Evolutionary conservation across 2,329 filamentous ascomycete genomes (phyloP), one percentile per base, ranked within the genome.

Genomic region (Diaporthe sp.): DNA sequence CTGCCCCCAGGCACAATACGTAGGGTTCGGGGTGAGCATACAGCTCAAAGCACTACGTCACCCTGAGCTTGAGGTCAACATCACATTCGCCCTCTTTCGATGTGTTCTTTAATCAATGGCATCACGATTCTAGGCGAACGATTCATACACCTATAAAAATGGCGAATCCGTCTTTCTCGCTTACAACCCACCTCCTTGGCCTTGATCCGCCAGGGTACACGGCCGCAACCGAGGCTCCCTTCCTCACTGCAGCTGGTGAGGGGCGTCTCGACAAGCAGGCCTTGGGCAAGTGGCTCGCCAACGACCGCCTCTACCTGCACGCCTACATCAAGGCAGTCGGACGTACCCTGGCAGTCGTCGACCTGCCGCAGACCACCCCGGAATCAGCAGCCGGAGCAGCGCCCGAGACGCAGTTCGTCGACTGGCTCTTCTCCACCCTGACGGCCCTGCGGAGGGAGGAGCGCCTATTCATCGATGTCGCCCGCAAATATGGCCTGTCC

Each of bases 271-370:
- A 89, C 25, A 90, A 90, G 66, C 79, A 85, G 0, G 83, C 86
- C 1, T 85, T 95, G 15, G 88, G 89, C 28, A 86, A 88, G 81
- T 95, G 93, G 93, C 89, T 95, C 57, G 89, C 91, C 17, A 93
- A 94, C 82, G 93, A 95, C 82, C 87, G 91, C 12, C 88, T 95
- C 75, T 93, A 94, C 82, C 91, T 92, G 45, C 91, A 93, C 77
- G 89, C 90, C 68, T 94, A 94, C 82, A 89, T 94, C 78, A 87
- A 89, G 35, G 94, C 93, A 78, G 89, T 92, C 30, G 92, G 92
- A 12, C 85, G 87, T n/a, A 82, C 94, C 10, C 88, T 95, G 38
- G 85, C 89, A 45, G 90, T 92, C 77, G 86, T 94, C 58, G 83
- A 89, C 7, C 85, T 93, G 0, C 89, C 90, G 0, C 79, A 81